Conservation (phyloP, 805 yeast species). For the Saccharomycopsis sp. region DNA sequence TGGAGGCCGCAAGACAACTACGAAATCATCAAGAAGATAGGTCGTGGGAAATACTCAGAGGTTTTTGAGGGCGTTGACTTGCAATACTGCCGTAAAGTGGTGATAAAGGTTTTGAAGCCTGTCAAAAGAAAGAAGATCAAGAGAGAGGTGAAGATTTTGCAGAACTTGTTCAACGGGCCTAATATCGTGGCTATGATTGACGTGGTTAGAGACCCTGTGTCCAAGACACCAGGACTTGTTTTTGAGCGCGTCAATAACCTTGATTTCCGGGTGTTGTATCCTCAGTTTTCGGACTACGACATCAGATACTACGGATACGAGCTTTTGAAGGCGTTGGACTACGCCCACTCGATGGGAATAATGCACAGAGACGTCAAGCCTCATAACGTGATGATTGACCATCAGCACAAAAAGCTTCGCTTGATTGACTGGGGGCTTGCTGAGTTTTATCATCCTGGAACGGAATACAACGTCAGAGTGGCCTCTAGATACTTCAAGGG, state of each 20-base stretch:
- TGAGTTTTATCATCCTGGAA: constrained; percentile 85
- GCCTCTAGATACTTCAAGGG: constrained; percentile 91
- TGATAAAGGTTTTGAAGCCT: constrained; percentile 88
- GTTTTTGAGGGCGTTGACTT: constrained; percentile 81
- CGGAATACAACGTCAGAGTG: constrained; percentile 85
- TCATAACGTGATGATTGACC: constrained; percentile 91
- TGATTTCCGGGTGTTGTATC: constrained; percentile 82
- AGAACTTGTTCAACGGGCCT: constrained; percentile 79
- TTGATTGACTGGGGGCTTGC: constrained; percentile 95
- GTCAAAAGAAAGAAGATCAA: constrained; percentile 89
- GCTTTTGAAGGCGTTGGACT: constrained; percentile 75
- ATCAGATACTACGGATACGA: constrained; percentile 80
- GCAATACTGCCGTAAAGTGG: constrained; percentile 55
- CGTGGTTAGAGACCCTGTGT: constrained; percentile 79
- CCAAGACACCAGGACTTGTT: constrained; percentile 81
- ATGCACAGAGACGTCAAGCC: constrained; percentile 95
- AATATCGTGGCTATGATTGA: constrained; percentile 71
- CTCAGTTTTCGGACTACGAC: constrained; percentile 67
- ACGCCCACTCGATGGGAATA: constrained; percentile 87
- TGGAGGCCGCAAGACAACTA: constrained; percentile 87
- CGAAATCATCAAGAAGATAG: constrained; percentile 77
- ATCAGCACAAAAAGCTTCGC: constrained; percentile 50
- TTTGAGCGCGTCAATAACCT: constrained; percentile 80
- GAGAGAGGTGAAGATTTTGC: constrained; percentile 81
- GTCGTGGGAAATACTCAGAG: constrained; percentile 91